Evolutionary conservation across 2,329 filamentous ascomycete species (phyloP).

Genomic region (Lachnellula subtilissima): DNA sequence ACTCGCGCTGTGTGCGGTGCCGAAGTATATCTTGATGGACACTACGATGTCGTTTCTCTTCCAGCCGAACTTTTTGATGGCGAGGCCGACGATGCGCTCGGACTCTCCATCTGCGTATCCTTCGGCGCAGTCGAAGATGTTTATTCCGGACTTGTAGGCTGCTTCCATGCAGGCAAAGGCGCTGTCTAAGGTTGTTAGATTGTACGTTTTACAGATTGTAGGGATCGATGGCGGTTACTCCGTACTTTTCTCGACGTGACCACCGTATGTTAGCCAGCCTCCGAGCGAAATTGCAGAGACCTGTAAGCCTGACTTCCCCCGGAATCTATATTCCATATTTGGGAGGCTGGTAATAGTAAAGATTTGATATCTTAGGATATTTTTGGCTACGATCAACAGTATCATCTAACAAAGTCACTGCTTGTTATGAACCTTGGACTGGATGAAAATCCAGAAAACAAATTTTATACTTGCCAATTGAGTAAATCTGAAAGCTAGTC

Average conservation of each 20-base stretch:
- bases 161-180: constrained; percentile 58
- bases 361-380: too few species aligned
- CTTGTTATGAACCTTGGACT: too few species aligned
- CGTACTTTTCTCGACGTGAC: constrained; percentile 65
- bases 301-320: constrained; percentile 67
- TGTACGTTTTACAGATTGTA: background rate
- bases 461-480: too few species aligned
- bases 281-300: constrained; percentile 69
- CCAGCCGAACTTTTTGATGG: constrained; percentile 53
- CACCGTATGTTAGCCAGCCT: constrained; percentile 71
- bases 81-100: constrained; percentile 50
- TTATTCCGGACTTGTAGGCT: constrained; percentile 53
- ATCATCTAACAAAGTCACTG: too few species aligned
- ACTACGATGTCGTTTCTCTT: constrained; percentile 53
- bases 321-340: constrained; percentile 65
- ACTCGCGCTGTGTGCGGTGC: constrained; percentile 31
- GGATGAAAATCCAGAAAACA: too few species aligned
- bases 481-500: too few species aligned
- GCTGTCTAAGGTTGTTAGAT: constrained; percentile 38
- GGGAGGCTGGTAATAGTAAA: constrained; percentile 28
- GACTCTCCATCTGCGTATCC: constrained; percentile 48
- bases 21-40: constrained; percentile 43
- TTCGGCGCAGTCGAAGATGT: constrained; percentile 55
- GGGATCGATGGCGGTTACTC: background rate
- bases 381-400: too few species aligned